Conservation (phyloP, 78 protist genomes). For the Protostelium mycophagum region DNA sequence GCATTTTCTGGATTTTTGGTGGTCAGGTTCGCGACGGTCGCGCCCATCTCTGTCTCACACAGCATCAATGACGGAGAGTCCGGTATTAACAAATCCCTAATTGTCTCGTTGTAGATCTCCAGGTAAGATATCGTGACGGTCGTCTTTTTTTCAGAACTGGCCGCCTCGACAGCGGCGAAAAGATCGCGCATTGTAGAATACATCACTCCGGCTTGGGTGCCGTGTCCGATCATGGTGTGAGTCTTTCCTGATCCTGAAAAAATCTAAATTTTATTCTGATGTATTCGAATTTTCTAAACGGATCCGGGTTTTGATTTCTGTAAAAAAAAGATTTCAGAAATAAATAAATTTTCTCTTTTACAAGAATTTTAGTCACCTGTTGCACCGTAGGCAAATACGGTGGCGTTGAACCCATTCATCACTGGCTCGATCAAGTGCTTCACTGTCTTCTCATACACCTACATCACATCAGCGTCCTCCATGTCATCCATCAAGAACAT, state of each 20-base stretch:
- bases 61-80: constrained; percentile 40
- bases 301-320: too few species aligned
- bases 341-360: too few species aligned
- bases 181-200: constrained; percentile 79
- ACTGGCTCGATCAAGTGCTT: constrained; percentile 48
- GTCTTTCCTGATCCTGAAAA: constrained; percentile 76
- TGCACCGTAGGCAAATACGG: constrained; percentile 85
- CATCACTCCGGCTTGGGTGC: constrained; percentile 78
- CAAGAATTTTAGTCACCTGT: constrained; percentile 3
- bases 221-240: constrained; percentile 72
- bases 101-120: constrained; percentile 90
- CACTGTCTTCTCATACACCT: constrained; percentile 7
- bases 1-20: constrained; percentile 18
- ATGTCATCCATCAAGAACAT: too few species aligned
- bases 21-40: constrained; percentile 39
- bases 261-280: constrained; percentile 10
- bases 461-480: too few species aligned
- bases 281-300: too few species aligned
- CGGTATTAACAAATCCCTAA: constrained; percentile 66
- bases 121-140: constrained; percentile 66
- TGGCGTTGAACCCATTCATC: constrained; percentile 68
- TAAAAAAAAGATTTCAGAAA: background rate
- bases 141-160: background rate
- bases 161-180: constrained; percentile 49
- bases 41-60: constrained; percentile 62